Conservation (phyloP, 2,329 filamentous ascomycete species). For the Alternaria rosae region DNA sequence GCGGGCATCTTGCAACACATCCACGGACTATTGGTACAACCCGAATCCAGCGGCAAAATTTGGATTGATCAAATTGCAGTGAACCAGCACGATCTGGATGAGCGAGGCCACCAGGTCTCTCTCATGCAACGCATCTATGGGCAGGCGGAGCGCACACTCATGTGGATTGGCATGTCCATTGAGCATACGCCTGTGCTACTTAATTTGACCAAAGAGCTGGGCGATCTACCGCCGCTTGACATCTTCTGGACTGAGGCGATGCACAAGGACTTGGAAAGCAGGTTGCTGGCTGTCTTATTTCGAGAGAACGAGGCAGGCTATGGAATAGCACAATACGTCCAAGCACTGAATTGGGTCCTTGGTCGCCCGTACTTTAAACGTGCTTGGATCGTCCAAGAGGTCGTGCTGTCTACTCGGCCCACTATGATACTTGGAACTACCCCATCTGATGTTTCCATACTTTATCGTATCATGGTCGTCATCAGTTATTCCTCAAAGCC, state of each 20-base stretch:
- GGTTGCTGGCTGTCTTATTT: background rate
- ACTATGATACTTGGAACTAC: background rate
- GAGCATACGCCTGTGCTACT: background rate
- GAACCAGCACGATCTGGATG: background rate
- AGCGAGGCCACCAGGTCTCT: background rate
- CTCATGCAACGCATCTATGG: conserved; percentile 1
- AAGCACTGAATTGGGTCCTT: background rate
- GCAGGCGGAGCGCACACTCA: background rate
- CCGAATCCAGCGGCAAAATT: background rate
- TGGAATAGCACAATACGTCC: background rate
- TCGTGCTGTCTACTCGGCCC: background rate
- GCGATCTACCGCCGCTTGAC: background rate
- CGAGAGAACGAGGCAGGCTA: background rate
- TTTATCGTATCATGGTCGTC: background rate
- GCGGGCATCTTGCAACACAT: background rate
- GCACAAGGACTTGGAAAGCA: background rate
- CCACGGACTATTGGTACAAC: background rate
- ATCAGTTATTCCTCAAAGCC: background rate
- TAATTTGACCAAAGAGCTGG: background rate
- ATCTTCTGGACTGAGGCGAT: background rate
- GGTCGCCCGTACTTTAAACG: background rate
- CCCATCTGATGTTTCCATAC: background rate
- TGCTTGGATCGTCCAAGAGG: conserved; percentile 1
- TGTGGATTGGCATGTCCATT: background rate
- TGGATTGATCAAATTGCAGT: conserved; percentile 4